A percentile compares a stretch with the other conserved stretches of the same genome.
Evolutionary conservation across 306 rosid genomes (phyloP).

Genomic region (Corylus heterophylla): DNA sequence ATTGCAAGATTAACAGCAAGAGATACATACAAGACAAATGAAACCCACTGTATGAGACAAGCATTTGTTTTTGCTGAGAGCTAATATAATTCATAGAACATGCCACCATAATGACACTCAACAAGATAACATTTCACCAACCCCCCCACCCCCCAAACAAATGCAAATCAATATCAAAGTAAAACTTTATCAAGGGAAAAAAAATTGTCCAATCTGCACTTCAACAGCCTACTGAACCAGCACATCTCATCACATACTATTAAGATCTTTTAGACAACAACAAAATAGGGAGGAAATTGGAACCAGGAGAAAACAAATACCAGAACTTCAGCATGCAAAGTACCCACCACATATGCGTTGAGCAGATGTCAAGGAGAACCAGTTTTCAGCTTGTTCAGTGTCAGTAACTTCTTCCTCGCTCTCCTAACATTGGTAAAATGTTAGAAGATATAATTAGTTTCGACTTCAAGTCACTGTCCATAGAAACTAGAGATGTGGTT

Average conservation of each 20-base stretch:
- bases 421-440: constrained; percentile 56
- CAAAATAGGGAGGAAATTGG: background rate
- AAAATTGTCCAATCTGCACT: background rate
- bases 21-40: background rate
- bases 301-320: constrained; percentile 22
- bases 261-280: background rate
- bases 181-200: background rate
- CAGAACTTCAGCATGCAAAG: constrained; percentile 25
- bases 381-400: constrained; percentile 98
- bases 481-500: constrained; percentile 1
- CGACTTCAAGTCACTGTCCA: constrained; percentile 12
- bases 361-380: constrained; percentile 98
- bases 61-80: background rate
- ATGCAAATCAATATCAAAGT: background rate
- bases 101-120: background rate
- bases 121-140: background rate
- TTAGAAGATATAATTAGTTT: constrained; percentile 14
- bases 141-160: background rate
- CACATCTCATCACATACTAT: background rate
- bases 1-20: background rate
- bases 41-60: background rate
- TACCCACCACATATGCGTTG: constrained; percentile 95
- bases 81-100: background rate
- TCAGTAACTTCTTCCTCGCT: constrained; percentile 98
- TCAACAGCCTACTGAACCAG: background rate